Base-by-base conservation (phyloP, 78 protist genomes). In the Bodo saltans region DNA sequence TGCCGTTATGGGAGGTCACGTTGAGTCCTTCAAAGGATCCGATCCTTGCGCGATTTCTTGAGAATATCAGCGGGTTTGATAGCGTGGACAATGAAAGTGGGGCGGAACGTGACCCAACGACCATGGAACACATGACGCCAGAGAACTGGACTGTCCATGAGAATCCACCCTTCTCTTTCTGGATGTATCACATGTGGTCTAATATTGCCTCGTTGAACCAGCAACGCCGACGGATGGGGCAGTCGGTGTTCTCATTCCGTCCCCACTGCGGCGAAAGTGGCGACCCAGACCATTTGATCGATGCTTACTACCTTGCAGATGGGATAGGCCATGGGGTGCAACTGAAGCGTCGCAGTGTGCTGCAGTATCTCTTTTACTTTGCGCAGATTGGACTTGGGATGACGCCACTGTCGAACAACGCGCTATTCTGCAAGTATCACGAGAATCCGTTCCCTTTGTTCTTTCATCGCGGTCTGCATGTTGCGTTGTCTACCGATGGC, bases 161-260 rank as follows among this genome's bases (percentile, higher is more conserved):
- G 42, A 95, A 98, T 85, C 99, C 98, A 67, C 98, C 98, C n/a
- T 98, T 93, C 86, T 52, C 94, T 39, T 94, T 94, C 85, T 98
- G 91, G 84, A 52, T 74, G 78, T 98, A 92, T 88, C 92, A 93
- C 85, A 78, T 95, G 88, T 95, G 91, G 80, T 95, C 98, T 71
- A 96, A 96, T 89, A 41, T 97, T 30, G 23, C 70, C 81, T 35
- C 88, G n/a, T 89, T 97, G 67, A 95, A 97, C 87, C 75, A 85
- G 83, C 52, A 88, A 34, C 72, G 98, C 68, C 34, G 34, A 70
- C 27, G 35, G 12, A 4, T 2, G 21, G 37, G 2, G 34, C 39
- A 86, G 40, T 84, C 84, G 72, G 90, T 93, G 47, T 94, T 95
- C 38, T 4, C 76, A 38, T 71, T 94, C 42, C 93, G 99, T 28